Conservation (phyloP, 2,329 filamentous ascomycete species). For the Colletotrichum sansevieriae region DNA sequence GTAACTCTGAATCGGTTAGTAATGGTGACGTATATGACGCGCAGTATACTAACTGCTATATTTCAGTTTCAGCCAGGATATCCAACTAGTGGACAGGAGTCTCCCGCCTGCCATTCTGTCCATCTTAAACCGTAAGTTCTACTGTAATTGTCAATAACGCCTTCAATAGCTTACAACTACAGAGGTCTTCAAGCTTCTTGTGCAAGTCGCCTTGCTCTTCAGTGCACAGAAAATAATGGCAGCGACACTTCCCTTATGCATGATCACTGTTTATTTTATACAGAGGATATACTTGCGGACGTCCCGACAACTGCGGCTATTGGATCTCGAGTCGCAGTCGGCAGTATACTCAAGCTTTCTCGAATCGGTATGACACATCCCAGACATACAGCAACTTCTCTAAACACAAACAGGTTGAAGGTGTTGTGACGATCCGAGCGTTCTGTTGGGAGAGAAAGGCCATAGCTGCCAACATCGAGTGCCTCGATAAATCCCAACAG, state of each 20-base stretch:
- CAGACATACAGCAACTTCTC: too few species aligned
- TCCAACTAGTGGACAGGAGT: conserved; percentile 44
- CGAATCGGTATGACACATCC: conserved; percentile 56
- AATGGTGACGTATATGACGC: too few species aligned
- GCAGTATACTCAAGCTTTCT: conserved; percentile 57
- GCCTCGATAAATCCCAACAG: conserved; percentile 66
- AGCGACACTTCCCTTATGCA: conserved; percentile 45
- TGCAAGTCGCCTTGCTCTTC: neutral
- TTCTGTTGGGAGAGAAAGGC: conserved; percentile 65
- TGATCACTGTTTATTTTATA: conserved; percentile 45
- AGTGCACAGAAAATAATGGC: conserved; percentile 44
- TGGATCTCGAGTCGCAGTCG: conserved; percentile 58
- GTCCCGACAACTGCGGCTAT: conserved; percentile 56
- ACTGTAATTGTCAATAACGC: neutral
- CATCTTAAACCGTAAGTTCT: conserved; percentile 11
- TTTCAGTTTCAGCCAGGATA: conserved; percentile 46
- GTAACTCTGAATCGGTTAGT: conserved; percentile 40
- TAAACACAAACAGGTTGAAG: conserved; percentile 55
- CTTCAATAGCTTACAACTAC: neutral
- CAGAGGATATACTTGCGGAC: conserved; percentile 58
- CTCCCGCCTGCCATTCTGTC: conserved; percentile 23
- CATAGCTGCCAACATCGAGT: conserved; percentile 57
- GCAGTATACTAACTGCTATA: neutral
- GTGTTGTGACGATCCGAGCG: conserved; percentile 64
- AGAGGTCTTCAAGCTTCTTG: conserved; percentile 30